Evolutionary conservation across 192 early-diverging fungal species (phyloP), one percentile per base, ranked within the genome.

Genomic region (Coemansia sp.): DNA sequence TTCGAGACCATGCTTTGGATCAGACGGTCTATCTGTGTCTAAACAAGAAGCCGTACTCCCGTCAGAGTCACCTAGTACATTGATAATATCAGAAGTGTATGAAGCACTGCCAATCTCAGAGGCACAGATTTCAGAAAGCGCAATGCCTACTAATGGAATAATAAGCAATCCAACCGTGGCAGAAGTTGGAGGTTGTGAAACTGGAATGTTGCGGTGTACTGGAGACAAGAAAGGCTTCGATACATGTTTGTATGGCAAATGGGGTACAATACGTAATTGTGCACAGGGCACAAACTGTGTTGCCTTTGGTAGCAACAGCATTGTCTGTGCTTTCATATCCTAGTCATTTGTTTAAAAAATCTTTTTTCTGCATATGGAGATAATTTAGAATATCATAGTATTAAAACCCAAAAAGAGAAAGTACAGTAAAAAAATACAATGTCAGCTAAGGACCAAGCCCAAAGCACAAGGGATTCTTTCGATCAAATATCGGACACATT

Each of bases 171-270:
- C 33, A 10, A 6, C 33, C 2, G 33, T 36, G 33, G 33, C 33
- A 36, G 33, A 36, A 36, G 33, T 10, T 1, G 10, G 33, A 10
- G 33, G 5, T 9, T 73, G 71, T 42, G 19, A 10, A 2, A 33
- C 57, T 3, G 73, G 73, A 3, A 32, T 57, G 61, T n/a, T 79
- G 57, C 67, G 76, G 5, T 79, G 76, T 30, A 51, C 51, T 2
- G 14, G 33, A 0, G 71, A 59, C n/a, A 51, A 46, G 8, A 2
- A 11, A 20, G 7, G 46, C 0, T 79, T 79, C 25, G 76, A 79
- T 46, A 79, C 76, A 14, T 79, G 76, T 10, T 25, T 79, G 42
- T 70, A 53, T 70, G 76, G 71, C 19, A 70, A 63, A 23, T 79
- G 76, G 76, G 77, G 77, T 17, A 58, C 59, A 4, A 24, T 80